A percentile compares a stretch with the other conserved stretches of the same genome.
Conservation (phyloP, 73 alveolate genomes). For the Paramecium biaurelia region DNA sequence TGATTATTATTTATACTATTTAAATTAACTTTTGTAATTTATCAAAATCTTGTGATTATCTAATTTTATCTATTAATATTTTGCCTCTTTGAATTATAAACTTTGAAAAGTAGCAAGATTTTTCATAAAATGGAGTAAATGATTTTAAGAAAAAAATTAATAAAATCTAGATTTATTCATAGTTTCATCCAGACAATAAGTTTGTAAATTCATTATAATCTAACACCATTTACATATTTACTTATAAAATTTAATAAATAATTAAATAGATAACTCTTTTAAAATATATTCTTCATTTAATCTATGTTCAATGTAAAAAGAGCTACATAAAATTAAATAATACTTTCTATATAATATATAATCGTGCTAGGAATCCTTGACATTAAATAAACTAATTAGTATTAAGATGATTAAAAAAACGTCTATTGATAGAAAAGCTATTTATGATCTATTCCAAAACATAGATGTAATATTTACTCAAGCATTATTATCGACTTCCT, state of each 20-base stretch:
- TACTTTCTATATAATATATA: background rate
- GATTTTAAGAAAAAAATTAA: no score
- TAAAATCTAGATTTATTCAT: background rate
- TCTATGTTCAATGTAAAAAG: background rate
- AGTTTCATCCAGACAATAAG: background rate
- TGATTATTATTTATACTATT: background rate
- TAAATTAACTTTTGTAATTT: background rate
- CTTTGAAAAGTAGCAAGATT: background rate
- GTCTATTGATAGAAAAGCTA: slow-evolving; percentile 6
- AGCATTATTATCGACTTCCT: background rate
- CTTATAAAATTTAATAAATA: background rate
- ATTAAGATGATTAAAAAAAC: slow-evolving; percentile 30
- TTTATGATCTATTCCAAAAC: background rate
- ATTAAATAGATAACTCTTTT: background rate
- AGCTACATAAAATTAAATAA: background rate
- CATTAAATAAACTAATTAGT: background rate
- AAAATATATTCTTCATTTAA: background rate
- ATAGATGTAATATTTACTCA: background rate
- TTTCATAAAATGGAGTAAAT: no score
- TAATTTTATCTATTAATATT: background rate
- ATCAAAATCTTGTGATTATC: background rate
- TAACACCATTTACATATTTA: background rate
- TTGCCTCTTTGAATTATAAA: no score
- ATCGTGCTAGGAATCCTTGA: background rate
- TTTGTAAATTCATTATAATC: background rate